A percentile compares a stretch with the other conserved stretches of the same genome.
phyloP scores from a whole-genome alignment of 1,284 basidiomycete species.

The Leucoagaricus sp. region DNA sequence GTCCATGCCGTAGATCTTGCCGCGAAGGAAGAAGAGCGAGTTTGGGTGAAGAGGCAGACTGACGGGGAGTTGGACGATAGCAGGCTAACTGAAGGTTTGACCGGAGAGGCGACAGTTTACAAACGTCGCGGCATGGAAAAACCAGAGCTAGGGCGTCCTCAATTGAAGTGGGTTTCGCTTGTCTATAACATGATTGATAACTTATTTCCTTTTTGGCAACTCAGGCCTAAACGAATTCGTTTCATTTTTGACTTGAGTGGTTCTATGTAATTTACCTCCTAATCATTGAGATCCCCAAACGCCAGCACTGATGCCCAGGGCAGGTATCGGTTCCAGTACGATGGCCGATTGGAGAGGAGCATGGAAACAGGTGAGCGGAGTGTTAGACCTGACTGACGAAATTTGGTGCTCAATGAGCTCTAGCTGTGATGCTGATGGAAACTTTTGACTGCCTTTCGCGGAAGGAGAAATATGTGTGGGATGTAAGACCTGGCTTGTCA shows the following conservation, averaged over 20 bases:
- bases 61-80: conserved; percentile 70
- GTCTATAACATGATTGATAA: neutral
- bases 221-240: conserved; percentile 63
- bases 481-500: conserved; percentile 49
- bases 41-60: conserved; percentile 70
- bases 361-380: conserved; percentile 56
- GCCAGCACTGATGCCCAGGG: conserved; percentile 2
- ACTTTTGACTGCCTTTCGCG: conserved; percentile 60
- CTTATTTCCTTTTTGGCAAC: neutral
- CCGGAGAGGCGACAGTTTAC: conserved; percentile 67
- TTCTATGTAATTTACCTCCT: conserved; percentile 50
- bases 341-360: conserved; percentile 61
- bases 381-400: neutral
- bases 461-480: conserved; percentile 73
- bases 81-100: conserved; percentile 64
- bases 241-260: conserved; percentile 72
- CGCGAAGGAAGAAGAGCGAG: conserved; percentile 65
- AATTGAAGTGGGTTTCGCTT: conserved; percentile 54
- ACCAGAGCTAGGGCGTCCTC: conserved; percentile 64
- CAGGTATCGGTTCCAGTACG: conserved; percentile 73
- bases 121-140: conserved; percentile 69
- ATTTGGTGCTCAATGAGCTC: neutral
- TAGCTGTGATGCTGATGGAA: conserved; percentile 72
- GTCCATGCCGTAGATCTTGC: conserved; percentile 47
- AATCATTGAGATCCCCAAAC: neutral